Evolutionary conservation across 306 rosid species (phyloP), one percentile per base, ranked within the genome.

Genomic region (Pyrus bretschneideri): DNA sequence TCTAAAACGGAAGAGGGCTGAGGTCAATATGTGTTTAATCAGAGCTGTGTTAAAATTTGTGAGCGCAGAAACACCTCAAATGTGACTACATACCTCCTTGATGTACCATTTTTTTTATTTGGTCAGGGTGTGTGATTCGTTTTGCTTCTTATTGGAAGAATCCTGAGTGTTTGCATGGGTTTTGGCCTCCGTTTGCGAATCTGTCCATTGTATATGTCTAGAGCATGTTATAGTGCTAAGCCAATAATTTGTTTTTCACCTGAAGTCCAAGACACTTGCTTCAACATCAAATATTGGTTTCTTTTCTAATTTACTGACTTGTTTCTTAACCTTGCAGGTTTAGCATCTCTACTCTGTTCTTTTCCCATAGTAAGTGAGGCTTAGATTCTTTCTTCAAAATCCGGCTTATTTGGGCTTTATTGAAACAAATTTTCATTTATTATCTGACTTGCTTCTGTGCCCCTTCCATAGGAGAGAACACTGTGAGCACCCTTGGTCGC

Each of bases 301-400:
- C 79, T 80, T 25, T 70, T 78, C 76, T 83, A 66, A 80, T 78
- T 54, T 51, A 71, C 64, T 21, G 67, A 73, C 59, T 67, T 86
- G 73, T 78, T 79, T 71, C 52, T 79, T 52, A 86, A 83, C 77
- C 78, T 78, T 86, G 90, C 97, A 95, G 99, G 99, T 95, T 95
- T 86, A 95, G 97, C 88, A 80, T 92, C 73, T 95, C 99, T 57
- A 95, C 99, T 69, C 84, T 95, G 67, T 95, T 92, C 79, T 95
- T 95, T 75, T 84, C 99, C 79, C 99, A 95, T 84, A 86, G 99
- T 95, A 91, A 88, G 99, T 85, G 72, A 60, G 42, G 25, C 68
- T 40, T 17, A 57, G 12, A 60, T 73, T 46, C 67, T n/a, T 35
- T 35, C 66, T 18, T 61, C 31, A 46, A 60, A 69, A 58, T 74